Base-by-base conservation (phyloP, 345 rosid species). In the Eucalyptus grandis region DNA sequence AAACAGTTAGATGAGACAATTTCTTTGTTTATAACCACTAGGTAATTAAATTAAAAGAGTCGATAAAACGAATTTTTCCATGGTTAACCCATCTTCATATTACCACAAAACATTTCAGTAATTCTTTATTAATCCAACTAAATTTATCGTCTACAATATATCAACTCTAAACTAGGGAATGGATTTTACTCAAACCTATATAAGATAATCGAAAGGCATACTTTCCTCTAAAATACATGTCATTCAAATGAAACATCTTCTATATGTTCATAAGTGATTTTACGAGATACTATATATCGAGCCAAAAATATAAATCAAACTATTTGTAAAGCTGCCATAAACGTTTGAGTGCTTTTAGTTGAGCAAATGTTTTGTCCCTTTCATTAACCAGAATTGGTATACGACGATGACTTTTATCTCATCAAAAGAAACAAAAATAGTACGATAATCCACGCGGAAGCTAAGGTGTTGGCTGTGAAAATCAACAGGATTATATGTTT, bases 41-140 rank as follows among this genome's bases (percentile, higher is more conserved):
- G 44, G 26, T 69, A 37, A 40, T 77, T 21, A 77, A 21, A 40
- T 77, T 37, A 77, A 77, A 77, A 1, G 7, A 5, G 30, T 37
- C 1, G 5, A 40, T 21, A 40, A 1, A 77, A 77, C 1, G 5
- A 77, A 37, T 37, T 21, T 37, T 77, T 77, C 2, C 1, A 0
- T 37, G 14, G 27, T 77, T 77, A 77, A 40, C 83, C 83, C 47
- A 77, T 40, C 47, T 19, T 77, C 47, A 40, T 19, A 40, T 19
- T 14, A 40, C 26, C 83, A 37, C 46, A 77, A 72, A 77, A 77
- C 47, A 77, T 40, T 40, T 37, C 47, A 37, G 27, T 40, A 22
- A 40, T 21, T 77, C 27, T 11, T 37, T 22, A 40, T 40, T 40
- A 37, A 77, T 22, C 11, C 27, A 24, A 19, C 15, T 37, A 40